Evolutionary conservation across 129 eudicot species (phyloP).

Genomic region (Pulicaria dysenterica): DNA sequence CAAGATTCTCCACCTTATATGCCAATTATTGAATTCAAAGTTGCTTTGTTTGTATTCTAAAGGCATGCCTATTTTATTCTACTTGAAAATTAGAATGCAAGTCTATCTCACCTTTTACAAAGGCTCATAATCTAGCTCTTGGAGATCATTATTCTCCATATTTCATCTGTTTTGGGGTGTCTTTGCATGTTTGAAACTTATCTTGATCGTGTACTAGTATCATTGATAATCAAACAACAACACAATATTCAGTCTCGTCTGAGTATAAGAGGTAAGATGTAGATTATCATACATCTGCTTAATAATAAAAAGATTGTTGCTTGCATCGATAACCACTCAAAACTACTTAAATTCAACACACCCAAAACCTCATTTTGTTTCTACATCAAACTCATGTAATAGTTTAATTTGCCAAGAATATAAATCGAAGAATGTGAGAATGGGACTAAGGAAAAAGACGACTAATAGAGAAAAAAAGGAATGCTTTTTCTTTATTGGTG

Average conservation of each 20-base stretch:
- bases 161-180: not conserved
- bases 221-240: not conserved
- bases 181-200: not conserved
- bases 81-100: not conserved
- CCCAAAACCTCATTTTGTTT: not conserved
- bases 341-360: not conserved
- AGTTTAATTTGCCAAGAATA: not conserved
- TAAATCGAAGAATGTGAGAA: constrained; percentile 28
- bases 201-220: not conserved
- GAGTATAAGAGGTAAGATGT: too few relatives aligned
- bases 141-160: not conserved
- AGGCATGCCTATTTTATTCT: constrained; percentile 1
- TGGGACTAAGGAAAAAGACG: constrained; percentile 26
- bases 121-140: constrained; percentile 10
- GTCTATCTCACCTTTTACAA: constrained; percentile 8
- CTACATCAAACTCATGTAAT: too few relatives aligned
- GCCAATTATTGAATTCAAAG: constrained; percentile 37
- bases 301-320: too few relatives aligned
- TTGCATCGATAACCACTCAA: not conserved
- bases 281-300: too few relatives aligned
- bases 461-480: not conserved
- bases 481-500: constrained; percentile 41
- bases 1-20: constrained; percentile 40
- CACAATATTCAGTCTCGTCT: too few relatives aligned
- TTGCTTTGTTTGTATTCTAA: constrained; percentile 21